These are phyloP conservation scores for Quillaja saponaria DNA, from an alignment of 306 rosid species.

Conservation along the genomic window DNA sequence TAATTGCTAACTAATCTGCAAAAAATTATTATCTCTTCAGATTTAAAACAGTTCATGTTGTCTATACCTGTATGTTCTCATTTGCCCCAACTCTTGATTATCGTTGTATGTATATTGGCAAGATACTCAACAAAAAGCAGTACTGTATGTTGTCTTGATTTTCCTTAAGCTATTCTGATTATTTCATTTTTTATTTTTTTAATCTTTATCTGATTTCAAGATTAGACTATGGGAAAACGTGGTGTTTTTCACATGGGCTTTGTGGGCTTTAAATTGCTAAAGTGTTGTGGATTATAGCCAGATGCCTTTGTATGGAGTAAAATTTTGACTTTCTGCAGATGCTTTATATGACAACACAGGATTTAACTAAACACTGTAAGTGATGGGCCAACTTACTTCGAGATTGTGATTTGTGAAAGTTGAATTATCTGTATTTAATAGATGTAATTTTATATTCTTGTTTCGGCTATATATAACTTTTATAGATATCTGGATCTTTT, in stretches of 20 bases:
- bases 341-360: conserved; percentile 10
- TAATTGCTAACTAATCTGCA: too few relatives aligned
- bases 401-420: conserved; percentile 2
- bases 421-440: too few relatives aligned
- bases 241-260: too few relatives aligned
- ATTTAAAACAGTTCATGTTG: too few relatives aligned
- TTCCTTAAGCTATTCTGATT: not conserved
- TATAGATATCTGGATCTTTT: conserved; percentile 10
- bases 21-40: too few relatives aligned
- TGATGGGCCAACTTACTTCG: not conserved
- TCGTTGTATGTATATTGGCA: not conserved
- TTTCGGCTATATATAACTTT: not conserved
- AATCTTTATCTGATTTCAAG: not conserved
- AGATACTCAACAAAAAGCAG: too few relatives aligned
- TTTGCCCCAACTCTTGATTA: too few relatives aligned
- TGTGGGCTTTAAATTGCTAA: not conserved
- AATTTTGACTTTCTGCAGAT: not conserved
- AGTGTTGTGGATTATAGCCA: not conserved
- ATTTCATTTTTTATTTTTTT: not conserved
- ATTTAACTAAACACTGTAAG: conserved; percentile 11
- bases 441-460: not conserved
- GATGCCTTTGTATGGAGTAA: not conserved
- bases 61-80: too few relatives aligned
- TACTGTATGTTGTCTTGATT: not conserved
- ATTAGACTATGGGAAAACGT: not conserved